Evolutionary conservation across 352 stramenopile genomes (phyloP), one percentile per base, ranked within the genome.

Genomic region (Globisporangium middletonii): DNA sequence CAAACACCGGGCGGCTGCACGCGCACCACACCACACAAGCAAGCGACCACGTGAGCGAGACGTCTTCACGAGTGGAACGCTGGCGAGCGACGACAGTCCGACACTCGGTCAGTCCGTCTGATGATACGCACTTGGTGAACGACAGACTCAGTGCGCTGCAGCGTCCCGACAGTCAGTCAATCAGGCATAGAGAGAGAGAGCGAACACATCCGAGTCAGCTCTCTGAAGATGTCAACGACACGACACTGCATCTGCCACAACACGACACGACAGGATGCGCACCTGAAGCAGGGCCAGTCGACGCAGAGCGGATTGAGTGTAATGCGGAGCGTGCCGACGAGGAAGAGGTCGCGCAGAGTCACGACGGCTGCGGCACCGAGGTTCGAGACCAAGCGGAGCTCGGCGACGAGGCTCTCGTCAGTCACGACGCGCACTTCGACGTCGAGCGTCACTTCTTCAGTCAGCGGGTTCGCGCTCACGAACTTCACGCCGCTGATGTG

Each of bases 281-380:
- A 78, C 68, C 69, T 73, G 62, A 92, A 92, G 64, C 79, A 89
- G 5, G 82, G 82, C 82, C 82, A 92, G 64, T 78, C 75, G 33
- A 65, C 62, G 28, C 64, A 68, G 53, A 92, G 75, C 30, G 82
- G 82, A 16, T 79, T 76, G 30, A 92, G 74, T n/a, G 82, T 89
- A 52, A 92, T 65, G 38, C 79, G 77, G 57, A 92, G 62, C 12
- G 77, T 89, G 35, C 79, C 82, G 2, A 86, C 73, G 45, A 92
- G 72, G 23, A 89, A 77, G 18, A 88, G 60, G 30, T 92, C 82
- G 8, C 76, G 75, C 27, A 92, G 49, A 9, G 77, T 76, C 38
- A 92, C 66, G 28, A 75, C 69, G 0, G 73, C 82, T 4, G 79
- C 68, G 2, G 82, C 79, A 23, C 82, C 79, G 11, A 89, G 47